phyloP scores from a whole-genome alignment of 495 filamentous ascomycete species.

The Aspergillus mulundensis region DNA sequence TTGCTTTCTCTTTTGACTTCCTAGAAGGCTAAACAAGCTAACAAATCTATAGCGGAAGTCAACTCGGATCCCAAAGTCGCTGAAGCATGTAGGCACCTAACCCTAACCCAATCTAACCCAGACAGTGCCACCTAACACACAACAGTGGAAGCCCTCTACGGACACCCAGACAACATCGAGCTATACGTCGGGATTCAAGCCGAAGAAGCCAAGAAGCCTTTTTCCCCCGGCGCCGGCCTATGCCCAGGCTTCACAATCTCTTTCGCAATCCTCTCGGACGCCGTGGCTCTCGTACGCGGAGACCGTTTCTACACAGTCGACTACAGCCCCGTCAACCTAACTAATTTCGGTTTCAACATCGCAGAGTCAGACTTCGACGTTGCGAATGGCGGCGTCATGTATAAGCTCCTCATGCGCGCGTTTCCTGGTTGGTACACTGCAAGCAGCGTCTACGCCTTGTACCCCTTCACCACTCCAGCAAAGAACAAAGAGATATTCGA shows the following conservation, averaged over 20 bases:
- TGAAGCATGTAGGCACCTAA: conserved; percentile 49
- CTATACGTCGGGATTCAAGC: conserved; percentile 57
- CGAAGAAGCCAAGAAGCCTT: conserved; percentile 50
- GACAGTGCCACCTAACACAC: conserved; percentile 29
- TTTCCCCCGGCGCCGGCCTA: conserved; percentile 50
- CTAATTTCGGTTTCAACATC: conserved; percentile 72
- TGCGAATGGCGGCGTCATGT: conserved; percentile 76
- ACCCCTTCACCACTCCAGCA: conserved; percentile 71
- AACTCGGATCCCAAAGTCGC: conserved; percentile 61
- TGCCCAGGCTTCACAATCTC: conserved; percentile 55
- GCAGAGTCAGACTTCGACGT: conserved; percentile 64
- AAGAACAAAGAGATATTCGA: conserved; percentile 62
- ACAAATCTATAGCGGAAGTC: conserved; percentile 35
- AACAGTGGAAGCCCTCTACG: conserved; percentile 49
- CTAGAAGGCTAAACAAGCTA: background rate
- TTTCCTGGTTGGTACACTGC: conserved; percentile 75
- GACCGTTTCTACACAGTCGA: conserved; percentile 47
- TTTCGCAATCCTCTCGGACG: conserved; percentile 48
- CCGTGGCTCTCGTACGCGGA: conserved; percentile 50
- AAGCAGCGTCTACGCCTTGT: conserved; percentile 79
- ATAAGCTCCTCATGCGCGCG: conserved; percentile 73
- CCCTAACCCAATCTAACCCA: conserved; percentile 50
- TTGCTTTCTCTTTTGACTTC: conserved; percentile 45
- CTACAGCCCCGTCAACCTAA: conserved; percentile 72
- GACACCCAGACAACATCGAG: conserved; percentile 59